Evolutionary conservation across 805 yeast species (phyloP).

Genomic region (Tetrapisispora arboricola): DNA sequence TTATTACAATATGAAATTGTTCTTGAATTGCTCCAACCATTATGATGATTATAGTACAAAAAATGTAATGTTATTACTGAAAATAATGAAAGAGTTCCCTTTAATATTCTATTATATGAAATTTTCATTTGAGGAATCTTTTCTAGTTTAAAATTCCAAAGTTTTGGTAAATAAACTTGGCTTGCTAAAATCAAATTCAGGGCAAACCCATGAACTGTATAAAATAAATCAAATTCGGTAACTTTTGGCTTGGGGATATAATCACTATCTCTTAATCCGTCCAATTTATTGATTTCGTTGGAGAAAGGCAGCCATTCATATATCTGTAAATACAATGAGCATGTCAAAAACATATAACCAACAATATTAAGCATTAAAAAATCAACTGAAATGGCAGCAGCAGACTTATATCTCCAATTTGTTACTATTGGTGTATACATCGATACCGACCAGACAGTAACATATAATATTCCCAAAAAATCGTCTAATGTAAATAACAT

Average conservation of each 20-base stretch:
- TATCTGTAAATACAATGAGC: slow-evolving; percentile 36
- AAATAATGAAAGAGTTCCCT: slow-evolving; percentile 11
- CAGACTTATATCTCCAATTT: slow-evolving; percentile 31
- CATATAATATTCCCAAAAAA: slow-evolving; percentile 30
- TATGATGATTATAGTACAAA: slow-evolving; percentile 3
- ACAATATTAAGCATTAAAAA: slow-evolving; percentile 36
- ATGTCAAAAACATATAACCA: slow-evolving; percentile 38
- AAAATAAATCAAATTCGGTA: slow-evolving; percentile 36
- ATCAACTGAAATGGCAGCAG: slow-evolving; percentile 43
- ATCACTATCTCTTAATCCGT: slow-evolving; percentile 2
- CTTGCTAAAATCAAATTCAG: slow-evolving; percentile 33
- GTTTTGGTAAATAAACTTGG: slow-evolving; percentile 29
- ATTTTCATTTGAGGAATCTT: slow-evolving; percentile 18
- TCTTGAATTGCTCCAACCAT: slow-evolving; percentile 17
- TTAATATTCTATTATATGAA: slow-evolving; percentile 15
- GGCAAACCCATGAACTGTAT: slow-evolving; percentile 38
- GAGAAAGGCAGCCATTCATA: slow-evolving; percentile 22
- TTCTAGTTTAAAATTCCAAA: slow-evolving; percentile 30
- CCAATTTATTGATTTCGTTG: neutral
- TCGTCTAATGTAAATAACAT: slow-evolving; percentile 9
- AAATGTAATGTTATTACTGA: slow-evolving; percentile 10
- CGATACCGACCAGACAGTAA: slow-evolving; percentile 37
- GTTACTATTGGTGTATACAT: slow-evolving; percentile 40
- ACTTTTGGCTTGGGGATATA: slow-evolving; percentile 29
- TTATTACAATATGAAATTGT: slow-evolving; percentile 20